phyloP scores from a whole-genome alignment of 257 asterid genomes.

The Gynochthodes officinalis region DNA sequence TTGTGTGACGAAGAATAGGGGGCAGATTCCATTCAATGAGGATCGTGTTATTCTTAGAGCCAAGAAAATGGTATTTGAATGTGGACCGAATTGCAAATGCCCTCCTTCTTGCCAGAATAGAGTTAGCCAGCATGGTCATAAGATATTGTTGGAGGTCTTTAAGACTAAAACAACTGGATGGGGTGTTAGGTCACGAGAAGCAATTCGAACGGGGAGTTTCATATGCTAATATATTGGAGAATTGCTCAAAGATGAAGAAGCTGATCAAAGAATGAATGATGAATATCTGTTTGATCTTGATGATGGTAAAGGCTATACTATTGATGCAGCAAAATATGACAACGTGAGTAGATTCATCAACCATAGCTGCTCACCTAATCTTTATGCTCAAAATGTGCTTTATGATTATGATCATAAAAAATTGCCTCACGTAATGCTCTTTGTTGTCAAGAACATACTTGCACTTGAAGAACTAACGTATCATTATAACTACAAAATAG shows the following conservation, averaged over 20 bases:
- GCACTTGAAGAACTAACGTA: slow-evolving; percentile 45
- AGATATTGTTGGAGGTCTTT: slow-evolving; percentile 38
- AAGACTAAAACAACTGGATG: slow-evolving; percentile 42
- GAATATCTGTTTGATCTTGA: slow-evolving; percentile 17
- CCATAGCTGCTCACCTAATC: slow-evolving; percentile 40
- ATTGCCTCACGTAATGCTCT: slow-evolving; percentile 51
- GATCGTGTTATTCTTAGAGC: slow-evolving; percentile 22
- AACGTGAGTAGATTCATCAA: slow-evolving; percentile 57
- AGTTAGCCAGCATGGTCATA: slow-evolving; percentile 45
- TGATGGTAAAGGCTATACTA: slow-evolving; percentile 15
- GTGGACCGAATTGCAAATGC: slow-evolving; percentile 57
- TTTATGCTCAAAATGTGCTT: slow-evolving; percentile 34
- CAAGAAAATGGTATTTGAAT: slow-evolving; percentile 35
- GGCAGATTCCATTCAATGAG: slow-evolving; percentile 50
- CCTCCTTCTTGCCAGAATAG: slow-evolving; percentile 49
- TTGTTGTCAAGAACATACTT: slow-evolving; percentile 43
- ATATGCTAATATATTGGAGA: slow-evolving; percentile 55
- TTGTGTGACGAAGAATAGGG: slow-evolving; percentile 43
- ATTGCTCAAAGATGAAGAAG: slow-evolving; percentile 27
- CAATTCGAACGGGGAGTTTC: slow-evolving; percentile 39
- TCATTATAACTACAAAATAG: slow-evolving; percentile 28
- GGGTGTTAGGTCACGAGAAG: slow-evolving; percentile 46
- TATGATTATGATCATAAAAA: slow-evolving; percentile 39
- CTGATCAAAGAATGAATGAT: slow-evolving; percentile 16
- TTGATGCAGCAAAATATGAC: slow-evolving; percentile 43